phyloP scores from a whole-genome alignment of 129 eudicot genomes.

The Helichrysum umbraculigerum region DNA sequence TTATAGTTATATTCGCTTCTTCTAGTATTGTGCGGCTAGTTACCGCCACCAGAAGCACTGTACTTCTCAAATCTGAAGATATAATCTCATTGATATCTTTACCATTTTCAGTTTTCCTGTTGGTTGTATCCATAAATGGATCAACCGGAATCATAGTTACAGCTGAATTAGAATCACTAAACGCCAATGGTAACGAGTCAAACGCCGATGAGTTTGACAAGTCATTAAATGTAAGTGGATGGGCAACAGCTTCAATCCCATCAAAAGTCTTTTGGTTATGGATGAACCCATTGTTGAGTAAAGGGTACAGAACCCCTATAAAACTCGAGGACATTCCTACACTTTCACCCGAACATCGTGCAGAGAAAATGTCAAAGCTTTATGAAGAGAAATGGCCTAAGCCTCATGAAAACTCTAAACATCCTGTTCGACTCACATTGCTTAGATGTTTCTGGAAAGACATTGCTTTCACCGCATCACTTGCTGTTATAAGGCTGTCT shows the following conservation, averaged over 20 bases:
- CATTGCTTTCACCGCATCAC: too few relatives aligned
- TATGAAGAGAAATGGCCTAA: too few relatives aligned
- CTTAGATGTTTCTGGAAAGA: too few relatives aligned
- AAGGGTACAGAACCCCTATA: conserved; percentile 57
- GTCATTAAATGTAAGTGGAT: conserved; percentile 52
- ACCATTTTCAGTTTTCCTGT: conserved; percentile 49
- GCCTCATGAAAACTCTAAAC: too few relatives aligned
- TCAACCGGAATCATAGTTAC: conserved; percentile 51
- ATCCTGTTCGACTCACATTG: too few relatives aligned
- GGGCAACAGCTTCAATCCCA: conserved; percentile 59
- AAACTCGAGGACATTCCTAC: conserved; percentile 69
- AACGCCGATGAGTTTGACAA: conserved; percentile 34
- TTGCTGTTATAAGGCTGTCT: too few relatives aligned
- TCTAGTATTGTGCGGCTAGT: conserved; percentile 51
- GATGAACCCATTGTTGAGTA: conserved; percentile 71
- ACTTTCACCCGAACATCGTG: too few relatives aligned
- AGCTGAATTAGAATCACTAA: background rate
- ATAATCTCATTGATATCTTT: conserved; percentile 39
- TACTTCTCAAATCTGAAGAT: conserved; percentile 40
- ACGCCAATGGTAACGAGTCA: conserved; percentile 11
- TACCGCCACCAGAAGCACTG: conserved; percentile 25
- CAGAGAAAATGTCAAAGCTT: too few relatives aligned
- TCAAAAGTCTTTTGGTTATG: conserved; percentile 81
- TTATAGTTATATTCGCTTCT: conserved; percentile 39
- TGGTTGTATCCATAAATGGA: conserved; percentile 55